Percentiles rank a stretch among this genome's conserved stretches.
Evolutionary conservation across 345 rosid species (phyloP).

Genomic region (Adansonia digitata): DNA sequence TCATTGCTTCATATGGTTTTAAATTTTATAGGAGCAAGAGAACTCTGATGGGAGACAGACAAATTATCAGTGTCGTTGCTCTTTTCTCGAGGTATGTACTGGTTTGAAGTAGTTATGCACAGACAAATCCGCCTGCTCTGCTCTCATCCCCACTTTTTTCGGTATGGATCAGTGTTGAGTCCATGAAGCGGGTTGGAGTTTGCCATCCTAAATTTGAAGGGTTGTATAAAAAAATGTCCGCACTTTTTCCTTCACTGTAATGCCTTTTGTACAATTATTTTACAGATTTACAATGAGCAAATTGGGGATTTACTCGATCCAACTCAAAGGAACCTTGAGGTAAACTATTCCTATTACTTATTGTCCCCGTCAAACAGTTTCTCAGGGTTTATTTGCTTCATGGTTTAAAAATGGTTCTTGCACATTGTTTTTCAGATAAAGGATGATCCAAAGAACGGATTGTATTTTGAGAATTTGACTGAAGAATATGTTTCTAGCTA

Average conservation of each 20-base stretch:
- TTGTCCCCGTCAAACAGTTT: neutral
- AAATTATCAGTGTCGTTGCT: constrained; percentile 93
- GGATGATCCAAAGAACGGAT: constrained; percentile 79
- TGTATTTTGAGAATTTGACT: constrained; percentile 74
- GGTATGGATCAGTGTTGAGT: too few species aligned
- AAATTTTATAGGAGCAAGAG: constrained; percentile 54
- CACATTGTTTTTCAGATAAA: constrained; percentile 48
- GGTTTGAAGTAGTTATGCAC: neutral
- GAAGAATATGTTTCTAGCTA: constrained; percentile 81
- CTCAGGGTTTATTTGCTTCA: neutral
- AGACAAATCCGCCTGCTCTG: too few species aligned
- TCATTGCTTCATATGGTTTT: constrained; percentile 15
- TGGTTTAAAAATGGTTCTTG: constrained; percentile 1
- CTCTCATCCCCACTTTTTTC: too few species aligned
- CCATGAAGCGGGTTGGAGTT: too few species aligned
- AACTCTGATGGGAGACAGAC: constrained; percentile 59
- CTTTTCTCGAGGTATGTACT: constrained; percentile 80
- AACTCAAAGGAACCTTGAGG: constrained; percentile 89
- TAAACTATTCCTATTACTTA: constrained; percentile 14
- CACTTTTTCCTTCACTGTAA: neutral
- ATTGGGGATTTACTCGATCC: constrained; percentile 93
- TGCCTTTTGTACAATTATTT: constrained; percentile 4
- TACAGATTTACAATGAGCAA: constrained; percentile 84
- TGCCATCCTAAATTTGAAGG: neutral
- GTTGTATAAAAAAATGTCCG: neutral